Evolutionary conservation across 176 grass and related monocot genomes (phyloP).

Genomic region (Musa troglodytarum): DNA sequence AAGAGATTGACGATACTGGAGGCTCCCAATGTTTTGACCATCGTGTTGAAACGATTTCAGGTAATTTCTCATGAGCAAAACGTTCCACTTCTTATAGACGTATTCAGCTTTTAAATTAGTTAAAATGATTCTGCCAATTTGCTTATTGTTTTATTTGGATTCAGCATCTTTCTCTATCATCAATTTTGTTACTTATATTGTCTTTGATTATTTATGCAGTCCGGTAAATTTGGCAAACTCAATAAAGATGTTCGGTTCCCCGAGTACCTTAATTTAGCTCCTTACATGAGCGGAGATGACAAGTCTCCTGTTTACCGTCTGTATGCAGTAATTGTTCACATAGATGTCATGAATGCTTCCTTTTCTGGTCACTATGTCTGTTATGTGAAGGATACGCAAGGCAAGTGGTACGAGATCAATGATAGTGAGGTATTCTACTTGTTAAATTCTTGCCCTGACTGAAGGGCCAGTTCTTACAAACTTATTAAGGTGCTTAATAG

Average conservation of each 20-base stretch:
- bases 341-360: constrained; percentile 48
- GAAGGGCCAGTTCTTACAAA: background rate
- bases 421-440: constrained; percentile 56
- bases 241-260: constrained; percentile 56
- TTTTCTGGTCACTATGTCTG: constrained; percentile 86
- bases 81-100: background rate
- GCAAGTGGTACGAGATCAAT: constrained; percentile 70
- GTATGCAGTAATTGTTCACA: constrained; percentile 88
- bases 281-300: constrained; percentile 73
- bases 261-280: constrained; percentile 55
- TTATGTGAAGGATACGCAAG: constrained; percentile 68
- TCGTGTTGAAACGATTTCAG: constrained; percentile 27
- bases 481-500: too few relatives aligned
- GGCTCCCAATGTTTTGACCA: constrained; percentile 28
- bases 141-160: constrained; percentile 1
- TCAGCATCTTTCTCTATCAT: background rate
- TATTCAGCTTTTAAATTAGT: constrained; percentile 7
- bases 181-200: constrained; percentile 7
- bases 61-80: background rate
- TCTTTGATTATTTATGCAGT: constrained; percentile 34
- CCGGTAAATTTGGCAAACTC: constrained; percentile 71
- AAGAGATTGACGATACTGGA: constrained; percentile 30
- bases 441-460: background rate
- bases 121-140: background rate
- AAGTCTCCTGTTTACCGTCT: constrained; percentile 58